Evolutionary conservation across 805 yeast genomes (phyloP).

Genomic region (Ogataea pilisensis): DNA sequence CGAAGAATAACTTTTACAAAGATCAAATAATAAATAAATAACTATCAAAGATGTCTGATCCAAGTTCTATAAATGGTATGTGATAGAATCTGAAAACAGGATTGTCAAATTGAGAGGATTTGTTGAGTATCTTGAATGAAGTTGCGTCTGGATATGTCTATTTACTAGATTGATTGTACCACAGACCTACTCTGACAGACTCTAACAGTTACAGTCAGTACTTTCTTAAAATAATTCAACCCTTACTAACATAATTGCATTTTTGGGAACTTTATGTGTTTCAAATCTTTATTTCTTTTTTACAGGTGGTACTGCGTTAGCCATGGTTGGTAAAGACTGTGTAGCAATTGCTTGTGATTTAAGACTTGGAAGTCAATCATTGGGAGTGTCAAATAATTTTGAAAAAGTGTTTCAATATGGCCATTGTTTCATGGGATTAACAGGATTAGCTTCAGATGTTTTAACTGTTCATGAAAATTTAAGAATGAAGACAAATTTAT

Average conservation of each 20-base stretch:
- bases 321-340: constrained; percentile 98
- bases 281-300: too few relatives aligned
- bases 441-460: constrained; percentile 95
- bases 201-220: too few relatives aligned
- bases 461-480: constrained; percentile 78
- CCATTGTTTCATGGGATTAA: constrained; percentile 82
- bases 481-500: constrained; percentile 80
- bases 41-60: constrained; percentile 66
- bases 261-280: neutral
- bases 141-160: too few relatives aligned
- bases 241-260: neutral
- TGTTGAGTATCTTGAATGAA: neutral
- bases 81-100: too few relatives aligned
- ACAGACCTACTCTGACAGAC: too few relatives aligned
- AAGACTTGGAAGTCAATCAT: constrained; percentile 88
- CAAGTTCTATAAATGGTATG: constrained; percentile 70
- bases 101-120: neutral
- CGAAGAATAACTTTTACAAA: too few relatives aligned
- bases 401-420: constrained; percentile 88
- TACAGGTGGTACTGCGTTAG: constrained; percentile 91
- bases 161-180: too few relatives aligned
- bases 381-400: constrained; percentile 88
- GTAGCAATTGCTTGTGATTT: constrained; percentile 96
- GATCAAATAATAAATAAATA: too few relatives aligned
- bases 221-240: too few relatives aligned